phyloP scores from a whole-genome alignment of 768 basidiomycete species.

The Podaxis carcinomalis region DNA sequence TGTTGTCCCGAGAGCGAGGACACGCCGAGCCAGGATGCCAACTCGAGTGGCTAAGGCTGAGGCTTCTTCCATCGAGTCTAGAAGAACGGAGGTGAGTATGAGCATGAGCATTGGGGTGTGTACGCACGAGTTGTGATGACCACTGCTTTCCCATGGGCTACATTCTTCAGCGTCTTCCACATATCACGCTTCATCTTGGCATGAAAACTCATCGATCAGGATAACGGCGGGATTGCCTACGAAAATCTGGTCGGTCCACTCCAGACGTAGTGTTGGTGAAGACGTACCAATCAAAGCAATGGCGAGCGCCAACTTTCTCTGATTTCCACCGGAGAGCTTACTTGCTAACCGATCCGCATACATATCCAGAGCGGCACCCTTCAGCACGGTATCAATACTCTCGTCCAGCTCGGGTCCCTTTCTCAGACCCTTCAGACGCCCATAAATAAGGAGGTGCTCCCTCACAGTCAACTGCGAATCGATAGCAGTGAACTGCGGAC shows the following conservation, averaged over 20 bases:
- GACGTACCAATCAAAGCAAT: slow-evolving; percentile 52
- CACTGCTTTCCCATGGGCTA: slow-evolving; percentile 64
- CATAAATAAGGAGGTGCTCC: slow-evolving; percentile 71
- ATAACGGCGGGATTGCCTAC: slow-evolving; percentile 73
- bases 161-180: slow-evolving; percentile 68
- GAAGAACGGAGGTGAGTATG: neutral
- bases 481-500: slow-evolving; percentile 82
- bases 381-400: slow-evolving; percentile 55
- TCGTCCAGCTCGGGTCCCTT: slow-evolving; percentile 42
- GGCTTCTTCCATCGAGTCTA: slow-evolving; percentile 84
- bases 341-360: slow-evolving; percentile 73
- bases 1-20: slow-evolving; percentile 55
- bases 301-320: slow-evolving; percentile 70
- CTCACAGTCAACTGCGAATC: slow-evolving; percentile 74
- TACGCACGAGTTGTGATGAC: slow-evolving; percentile 67
- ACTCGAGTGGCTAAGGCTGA: slow-evolving; percentile 74
- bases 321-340: slow-evolving; percentile 76
- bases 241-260: neutral
- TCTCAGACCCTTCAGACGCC: slow-evolving; percentile 64
- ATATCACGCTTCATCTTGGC: slow-evolving; percentile 82
- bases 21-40: slow-evolving; percentile 66
- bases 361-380: slow-evolving; percentile 48
- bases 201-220: slow-evolving; percentile 82
- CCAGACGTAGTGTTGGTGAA: neutral
- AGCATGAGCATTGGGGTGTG: neutral